Percentiles rank a stretch among this genome's conserved stretches.
Conservation (phyloP, 139 green algal species). For the Astrephomene gubernaculifera region DNA sequence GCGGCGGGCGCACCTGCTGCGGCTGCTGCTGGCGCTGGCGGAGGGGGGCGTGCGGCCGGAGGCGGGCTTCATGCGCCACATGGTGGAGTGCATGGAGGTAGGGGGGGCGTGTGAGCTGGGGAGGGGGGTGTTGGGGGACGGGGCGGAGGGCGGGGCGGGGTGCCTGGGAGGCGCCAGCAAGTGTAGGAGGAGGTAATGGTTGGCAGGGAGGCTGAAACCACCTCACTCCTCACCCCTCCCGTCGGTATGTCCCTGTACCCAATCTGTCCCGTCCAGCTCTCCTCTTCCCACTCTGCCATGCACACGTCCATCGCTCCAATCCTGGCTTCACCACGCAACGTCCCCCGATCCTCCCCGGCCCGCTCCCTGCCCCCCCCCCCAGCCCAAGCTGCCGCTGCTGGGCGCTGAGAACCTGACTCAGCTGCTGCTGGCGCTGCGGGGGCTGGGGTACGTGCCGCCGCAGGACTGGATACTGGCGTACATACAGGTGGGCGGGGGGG, state of each 20-base stretch:
- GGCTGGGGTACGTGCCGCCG: slow-evolving; percentile 28
- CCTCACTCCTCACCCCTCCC: no score
- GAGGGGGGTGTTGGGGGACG: not conserved
- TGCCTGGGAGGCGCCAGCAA: not conserved
- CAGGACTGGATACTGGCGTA: slow-evolving; percentile 31
- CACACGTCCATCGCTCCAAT: not conserved
- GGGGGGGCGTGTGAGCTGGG: not conserved
- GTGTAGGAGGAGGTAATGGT: no score
- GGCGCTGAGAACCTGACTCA: slow-evolving; percentile 26
- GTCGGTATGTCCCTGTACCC: no score
- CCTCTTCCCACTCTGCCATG: not conserved
- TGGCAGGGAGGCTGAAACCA: no score
- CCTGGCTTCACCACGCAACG: not conserved
- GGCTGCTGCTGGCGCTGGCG: slow-evolving; percentile 32
- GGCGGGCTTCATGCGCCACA: not conserved
- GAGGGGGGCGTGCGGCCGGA: not conserved
- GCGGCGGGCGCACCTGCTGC: slow-evolving; percentile 24
- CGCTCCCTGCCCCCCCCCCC: not conserved
- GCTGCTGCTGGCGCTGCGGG: not conserved
- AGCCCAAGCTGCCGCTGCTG: slow-evolving; percentile 29
- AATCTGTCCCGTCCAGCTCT: no score
- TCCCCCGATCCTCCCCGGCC: not conserved
- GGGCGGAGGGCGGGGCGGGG: not conserved
- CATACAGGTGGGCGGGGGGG: not conserved
- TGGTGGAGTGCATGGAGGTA: slow-evolving; percentile 27